These are phyloP conservation scores for Calocybe indica DNA, from an alignment of 768 basidiomycete species.

Conservation along the genomic window DNA sequence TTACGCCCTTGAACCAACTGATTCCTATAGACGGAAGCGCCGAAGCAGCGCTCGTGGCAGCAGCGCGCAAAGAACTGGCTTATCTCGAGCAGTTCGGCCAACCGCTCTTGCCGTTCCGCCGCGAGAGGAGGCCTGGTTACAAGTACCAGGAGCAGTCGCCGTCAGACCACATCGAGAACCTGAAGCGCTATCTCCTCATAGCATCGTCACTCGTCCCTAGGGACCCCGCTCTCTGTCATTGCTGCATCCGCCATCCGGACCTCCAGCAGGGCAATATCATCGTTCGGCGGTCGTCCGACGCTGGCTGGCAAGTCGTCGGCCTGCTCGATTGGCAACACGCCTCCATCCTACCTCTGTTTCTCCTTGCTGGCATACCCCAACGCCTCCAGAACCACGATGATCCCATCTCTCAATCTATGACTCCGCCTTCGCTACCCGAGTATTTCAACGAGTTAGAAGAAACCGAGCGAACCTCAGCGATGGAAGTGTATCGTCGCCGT, in stretches of 20 bases:
- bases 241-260: conserved; percentile 50
- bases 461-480: conserved; percentile 22
- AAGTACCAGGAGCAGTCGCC: conserved; percentile 36
- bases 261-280: conserved; percentile 45
- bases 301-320: conserved; percentile 28
- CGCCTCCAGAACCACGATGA: conserved; percentile 44
- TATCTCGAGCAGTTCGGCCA: conserved; percentile 43
- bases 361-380: conserved; percentile 40
- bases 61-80: conserved; percentile 40
- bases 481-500: conserved; percentile 35
- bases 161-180: conserved; percentile 38
- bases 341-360: conserved; percentile 46
- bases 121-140: conserved; percentile 37
- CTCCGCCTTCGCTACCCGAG: conserved; percentile 37
- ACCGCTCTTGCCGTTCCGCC: conserved; percentile 38
- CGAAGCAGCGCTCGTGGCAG: conserved; percentile 35
- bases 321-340: conserved; percentile 53
- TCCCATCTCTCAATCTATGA: conserved; percentile 28
- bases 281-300: conserved; percentile 37
- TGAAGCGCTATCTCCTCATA: conserved; percentile 41
- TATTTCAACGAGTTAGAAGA: conserved; percentile 35
- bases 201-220: conserved; percentile 39
- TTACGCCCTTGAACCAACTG: conserved; percentile 21
- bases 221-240: conserved; percentile 29
- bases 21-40: conserved; percentile 35